A percentile compares a stretch with the other conserved stretches of the same genome.
Conservation (phyloP, 179 eudicot genomes). For the Spergularia azorica region DNA sequence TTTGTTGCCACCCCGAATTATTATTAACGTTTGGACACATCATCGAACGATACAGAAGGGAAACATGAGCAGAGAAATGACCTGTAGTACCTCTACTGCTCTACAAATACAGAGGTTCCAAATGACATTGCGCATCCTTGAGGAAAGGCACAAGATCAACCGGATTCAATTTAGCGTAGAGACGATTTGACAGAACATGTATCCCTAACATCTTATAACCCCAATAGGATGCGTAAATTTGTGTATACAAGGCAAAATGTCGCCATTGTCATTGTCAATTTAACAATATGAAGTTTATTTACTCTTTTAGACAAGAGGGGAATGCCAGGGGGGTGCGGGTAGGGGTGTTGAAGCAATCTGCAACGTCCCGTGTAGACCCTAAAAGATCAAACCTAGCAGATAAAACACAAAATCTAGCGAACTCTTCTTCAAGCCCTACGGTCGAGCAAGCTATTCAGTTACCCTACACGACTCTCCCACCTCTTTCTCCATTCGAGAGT, state of each 20-base stretch:
- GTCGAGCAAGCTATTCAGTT: conserved; percentile 28
- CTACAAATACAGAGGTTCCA: no score
- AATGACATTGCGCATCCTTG: no score
- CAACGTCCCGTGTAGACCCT: background rate
- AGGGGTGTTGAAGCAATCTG: background rate
- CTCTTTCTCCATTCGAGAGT: conserved; percentile 68
- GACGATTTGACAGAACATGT: no score
- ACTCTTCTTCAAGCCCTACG: background rate
- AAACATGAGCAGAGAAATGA: no score
- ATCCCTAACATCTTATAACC: conserved; percentile 3
- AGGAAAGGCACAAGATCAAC: no score
- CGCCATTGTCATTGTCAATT: background rate
- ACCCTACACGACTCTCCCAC: conserved; percentile 65
- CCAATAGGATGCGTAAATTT: background rate
- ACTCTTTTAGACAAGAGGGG: background rate
- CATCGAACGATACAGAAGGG: no score
- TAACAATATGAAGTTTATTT: conserved; percentile 12
- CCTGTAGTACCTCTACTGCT: no score
- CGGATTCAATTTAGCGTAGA: no score
- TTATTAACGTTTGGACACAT: no score
- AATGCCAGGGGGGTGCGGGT: background rate
- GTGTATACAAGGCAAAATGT: conserved; percentile 12
- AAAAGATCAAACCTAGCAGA: background rate
- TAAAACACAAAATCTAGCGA: background rate
- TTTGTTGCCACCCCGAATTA: no score